Conservation (phyloP, 495 filamentous ascomycete species). For the Neurospora sp. region DNA sequence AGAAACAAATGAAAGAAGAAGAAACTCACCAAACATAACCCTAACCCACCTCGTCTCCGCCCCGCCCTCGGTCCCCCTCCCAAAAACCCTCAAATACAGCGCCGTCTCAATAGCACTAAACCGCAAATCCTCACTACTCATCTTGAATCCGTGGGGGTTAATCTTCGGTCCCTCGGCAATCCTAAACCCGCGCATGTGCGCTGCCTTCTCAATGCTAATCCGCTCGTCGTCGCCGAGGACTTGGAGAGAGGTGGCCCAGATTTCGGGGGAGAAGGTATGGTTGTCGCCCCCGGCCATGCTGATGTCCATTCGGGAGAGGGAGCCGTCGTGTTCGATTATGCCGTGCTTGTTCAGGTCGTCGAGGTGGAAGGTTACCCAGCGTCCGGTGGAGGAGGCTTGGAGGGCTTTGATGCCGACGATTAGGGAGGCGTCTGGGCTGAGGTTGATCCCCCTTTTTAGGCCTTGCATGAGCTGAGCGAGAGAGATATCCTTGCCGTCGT, state of each 20-base stretch:
- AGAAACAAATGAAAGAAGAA: background rate
- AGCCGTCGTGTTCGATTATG: constrained; percentile 26
- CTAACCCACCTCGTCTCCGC: constrained; percentile 18
- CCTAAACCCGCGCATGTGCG: constrained; percentile 12
- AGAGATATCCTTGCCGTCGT: constrained; percentile 33
- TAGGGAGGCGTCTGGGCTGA: no score
- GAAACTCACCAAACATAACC: constrained; percentile 16
- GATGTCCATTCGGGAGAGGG: constrained; percentile 15
- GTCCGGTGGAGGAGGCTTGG: constrained; percentile 16
- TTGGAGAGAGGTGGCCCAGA: constrained; percentile 8
- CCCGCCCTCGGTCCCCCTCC: constrained; percentile 10
- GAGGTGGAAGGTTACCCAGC: constrained; percentile 17
- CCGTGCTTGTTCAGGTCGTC: constrained; percentile 21
- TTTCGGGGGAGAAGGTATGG: constrained; percentile 18
- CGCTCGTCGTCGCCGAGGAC: constrained; percentile 9
- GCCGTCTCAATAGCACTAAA: constrained; percentile 19
- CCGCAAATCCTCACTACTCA: constrained; percentile 6
- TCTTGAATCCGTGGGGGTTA: constrained; percentile 16
- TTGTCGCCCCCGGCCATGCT: constrained; percentile 18
- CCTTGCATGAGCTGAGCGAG: constrained; percentile 14
- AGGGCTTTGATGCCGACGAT: constrained; percentile 6
- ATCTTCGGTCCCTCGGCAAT: constrained; percentile 5
- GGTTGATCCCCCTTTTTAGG: constrained; percentile 18
- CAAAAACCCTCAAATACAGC: constrained; percentile 22
- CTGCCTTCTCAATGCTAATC: constrained; percentile 18